A percentile compares a stretch with the other conserved stretches of the same genome.
Evolutionary conservation across 805 yeast species (phyloP).

Genomic region (Brettanomyces sp.): DNA sequence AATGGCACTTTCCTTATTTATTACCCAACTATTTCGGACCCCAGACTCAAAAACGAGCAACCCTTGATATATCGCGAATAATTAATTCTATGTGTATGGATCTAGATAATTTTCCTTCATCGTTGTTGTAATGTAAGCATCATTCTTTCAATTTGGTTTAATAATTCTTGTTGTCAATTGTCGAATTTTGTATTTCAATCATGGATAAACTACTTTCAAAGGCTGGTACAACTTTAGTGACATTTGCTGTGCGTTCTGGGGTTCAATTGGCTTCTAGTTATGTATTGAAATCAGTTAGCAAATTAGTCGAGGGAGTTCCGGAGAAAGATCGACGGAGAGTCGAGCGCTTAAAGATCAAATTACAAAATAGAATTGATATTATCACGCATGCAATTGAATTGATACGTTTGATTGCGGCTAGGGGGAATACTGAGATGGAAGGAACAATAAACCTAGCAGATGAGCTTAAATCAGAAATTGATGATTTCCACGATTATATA

Average conservation of each 20-base stretch:
- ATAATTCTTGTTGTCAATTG: too few species aligned
- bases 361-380: slow-evolving; percentile 51
- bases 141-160: too few species aligned
- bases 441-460: slow-evolving; percentile 45
- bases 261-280: slow-evolving; percentile 65
- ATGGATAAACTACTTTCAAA: slow-evolving; percentile 34
- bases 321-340: slow-evolving; percentile 39
- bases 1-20: too few species aligned
- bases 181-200: too few species aligned
- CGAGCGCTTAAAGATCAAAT: slow-evolving; percentile 30
- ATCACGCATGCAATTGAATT: slow-evolving; percentile 61
- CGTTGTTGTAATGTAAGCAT: too few species aligned
- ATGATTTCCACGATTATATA: slow-evolving; percentile 43
- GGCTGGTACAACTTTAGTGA: slow-evolving; percentile 72
- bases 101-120: too few species aligned
- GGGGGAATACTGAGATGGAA: slow-evolving; percentile 51
- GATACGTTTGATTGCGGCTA: slow-evolving; percentile 50
- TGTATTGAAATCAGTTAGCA: slow-evolving; percentile 57
- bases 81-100: too few species aligned
- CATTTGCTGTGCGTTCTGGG: slow-evolving; percentile 71
- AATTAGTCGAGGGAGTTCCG: slow-evolving; percentile 46
- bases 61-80: too few species aligned
- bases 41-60: too few species aligned
- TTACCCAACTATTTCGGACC: too few species aligned
- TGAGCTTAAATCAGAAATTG: slow-evolving; percentile 49